Conservation (phyloP, 176 grass and related monocot genomes). For the Puya raimondii region DNA sequence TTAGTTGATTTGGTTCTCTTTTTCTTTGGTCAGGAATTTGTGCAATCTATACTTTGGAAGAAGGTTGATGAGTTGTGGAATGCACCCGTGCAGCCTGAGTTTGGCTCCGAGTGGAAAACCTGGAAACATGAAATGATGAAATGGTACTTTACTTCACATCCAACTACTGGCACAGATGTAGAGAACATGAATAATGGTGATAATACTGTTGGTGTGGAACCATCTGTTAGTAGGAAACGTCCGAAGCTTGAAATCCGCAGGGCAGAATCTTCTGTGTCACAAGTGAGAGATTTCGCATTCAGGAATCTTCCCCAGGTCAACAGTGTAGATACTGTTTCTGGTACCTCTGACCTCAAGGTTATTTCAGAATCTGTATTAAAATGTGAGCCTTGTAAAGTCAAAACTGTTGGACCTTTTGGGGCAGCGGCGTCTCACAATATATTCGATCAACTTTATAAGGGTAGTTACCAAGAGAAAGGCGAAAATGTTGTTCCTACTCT, state of each 20-base stretch:
- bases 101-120: slow-evolving; percentile 76
- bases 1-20: slow-evolving; percentile 26
- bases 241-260: slow-evolving; percentile 74
- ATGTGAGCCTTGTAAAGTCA: slow-evolving; percentile 23
- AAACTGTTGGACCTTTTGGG: background rate
- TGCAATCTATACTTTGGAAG: slow-evolving; percentile 57
- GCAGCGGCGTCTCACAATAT: background rate
- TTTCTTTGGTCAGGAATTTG: slow-evolving; percentile 56
- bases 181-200: slow-evolving; percentile 26
- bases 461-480: background rate
- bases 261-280: slow-evolving; percentile 39
- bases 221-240: slow-evolving; percentile 55
- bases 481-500: background rate
- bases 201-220: slow-evolving; percentile 36
- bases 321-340: slow-evolving; percentile 10
- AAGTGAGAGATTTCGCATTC: slow-evolving; percentile 18
- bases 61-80: slow-evolving; percentile 58
- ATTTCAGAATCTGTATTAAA: slow-evolving; percentile 12
- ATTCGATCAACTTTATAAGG: background rate
- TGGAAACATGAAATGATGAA: slow-evolving; percentile 89
- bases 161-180: slow-evolving; percentile 30
- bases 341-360: slow-evolving; percentile 1
- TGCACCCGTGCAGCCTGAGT: slow-evolving; percentile 66
- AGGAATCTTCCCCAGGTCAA: slow-evolving; percentile 4
- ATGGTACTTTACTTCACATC: slow-evolving; percentile 55